These are phyloP conservation scores for Nakazawaea siamensis DNA, from an alignment of 805 yeast species.

Conservation along the genomic window DNA sequence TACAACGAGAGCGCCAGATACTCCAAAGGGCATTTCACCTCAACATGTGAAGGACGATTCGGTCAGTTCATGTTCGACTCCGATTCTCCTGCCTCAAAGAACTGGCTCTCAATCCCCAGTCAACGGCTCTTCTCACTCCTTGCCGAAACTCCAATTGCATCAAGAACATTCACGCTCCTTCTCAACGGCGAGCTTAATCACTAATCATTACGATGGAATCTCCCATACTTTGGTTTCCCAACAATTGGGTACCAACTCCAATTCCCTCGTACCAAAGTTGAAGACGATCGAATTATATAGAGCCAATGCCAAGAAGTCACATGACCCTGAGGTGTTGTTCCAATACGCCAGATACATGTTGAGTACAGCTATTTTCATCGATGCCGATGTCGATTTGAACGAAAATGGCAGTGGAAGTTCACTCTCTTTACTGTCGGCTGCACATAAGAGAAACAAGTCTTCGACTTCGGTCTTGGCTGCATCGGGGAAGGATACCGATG, in stretches of 20 bases:
- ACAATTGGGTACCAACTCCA: slow-evolving; percentile 11
- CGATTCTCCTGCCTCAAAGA: background rate
- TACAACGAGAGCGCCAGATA: slow-evolving; percentile 4
- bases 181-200: slow-evolving; percentile 2
- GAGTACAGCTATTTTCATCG: slow-evolving; percentile 70
- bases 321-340: slow-evolving; percentile 80
- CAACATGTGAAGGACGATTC: too few relatives aligned
- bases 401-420: background rate
- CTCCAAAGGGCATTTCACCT: slow-evolving; percentile 3
- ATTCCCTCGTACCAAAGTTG: slow-evolving; percentile 58
- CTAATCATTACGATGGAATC: background rate
- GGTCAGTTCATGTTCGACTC: background rate
- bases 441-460: slow-evolving; percentile 20
- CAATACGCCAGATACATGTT: slow-evolving; percentile 88
- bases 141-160: background rate
- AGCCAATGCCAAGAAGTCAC: slow-evolving; percentile 73
- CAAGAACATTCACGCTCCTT: background rate
- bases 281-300: slow-evolving; percentile 84
- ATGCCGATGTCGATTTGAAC: slow-evolving; percentile 16
- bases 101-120: too few relatives aligned
- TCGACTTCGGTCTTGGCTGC: slow-evolving; percentile 14
- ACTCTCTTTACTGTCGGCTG: background rate
- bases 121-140: background rate
- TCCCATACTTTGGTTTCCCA: slow-evolving; percentile 10
- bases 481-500: background rate